These are phyloP conservation scores for Hippophae gyantsensis DNA, from an alignment of 306 rosid species.

Conservation along the genomic window DNA sequence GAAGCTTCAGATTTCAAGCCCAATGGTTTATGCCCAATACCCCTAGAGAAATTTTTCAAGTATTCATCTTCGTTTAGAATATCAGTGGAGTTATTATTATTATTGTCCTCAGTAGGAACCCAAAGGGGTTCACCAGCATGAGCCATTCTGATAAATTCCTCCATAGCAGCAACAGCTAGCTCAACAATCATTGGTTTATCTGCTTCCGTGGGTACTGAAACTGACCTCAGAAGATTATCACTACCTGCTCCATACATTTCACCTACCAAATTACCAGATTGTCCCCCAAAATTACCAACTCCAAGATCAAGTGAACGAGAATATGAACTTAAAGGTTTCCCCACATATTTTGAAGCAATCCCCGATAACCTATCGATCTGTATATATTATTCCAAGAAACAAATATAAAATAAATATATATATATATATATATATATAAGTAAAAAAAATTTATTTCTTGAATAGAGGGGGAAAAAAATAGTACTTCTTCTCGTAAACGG, in stretches of 20 bases:
- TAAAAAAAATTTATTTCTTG: no score
- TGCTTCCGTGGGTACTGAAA: conserved; percentile 37
- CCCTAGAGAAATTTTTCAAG: conserved; percentile 49
- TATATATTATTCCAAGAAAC: not conserved
- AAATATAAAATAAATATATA: not conserved
- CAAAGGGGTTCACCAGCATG: conserved; percentile 54
- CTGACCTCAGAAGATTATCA: conserved; percentile 44
- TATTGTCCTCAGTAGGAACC: conserved; percentile 22
- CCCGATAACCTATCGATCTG: conserved; percentile 54
- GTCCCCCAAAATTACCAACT: conserved; percentile 43
- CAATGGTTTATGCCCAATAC: conserved; percentile 46
- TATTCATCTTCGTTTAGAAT: conserved; percentile 58
- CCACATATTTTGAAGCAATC: conserved; percentile 31
- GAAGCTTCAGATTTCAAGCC: conserved; percentile 62
- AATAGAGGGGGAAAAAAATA: no score
- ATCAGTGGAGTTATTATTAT: conserved; percentile 9
- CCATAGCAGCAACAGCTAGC: conserved; percentile 65
- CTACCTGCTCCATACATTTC: conserved; percentile 7
- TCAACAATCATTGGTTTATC: conserved; percentile 54
- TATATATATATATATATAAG: not conserved
- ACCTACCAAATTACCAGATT: conserved; percentile 1
- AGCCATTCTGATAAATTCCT: conserved; percentile 55
- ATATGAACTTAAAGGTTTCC: conserved; percentile 31
- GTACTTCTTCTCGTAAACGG: conserved; percentile 62
- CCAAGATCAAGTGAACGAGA: conserved; percentile 45